A percentile compares a stretch with the other conserved stretches of the same genome.
phyloP scores from a whole-genome alignment of 1,284 basidiomycete genomes.

The Rhodotorula glutinis region DNA sequence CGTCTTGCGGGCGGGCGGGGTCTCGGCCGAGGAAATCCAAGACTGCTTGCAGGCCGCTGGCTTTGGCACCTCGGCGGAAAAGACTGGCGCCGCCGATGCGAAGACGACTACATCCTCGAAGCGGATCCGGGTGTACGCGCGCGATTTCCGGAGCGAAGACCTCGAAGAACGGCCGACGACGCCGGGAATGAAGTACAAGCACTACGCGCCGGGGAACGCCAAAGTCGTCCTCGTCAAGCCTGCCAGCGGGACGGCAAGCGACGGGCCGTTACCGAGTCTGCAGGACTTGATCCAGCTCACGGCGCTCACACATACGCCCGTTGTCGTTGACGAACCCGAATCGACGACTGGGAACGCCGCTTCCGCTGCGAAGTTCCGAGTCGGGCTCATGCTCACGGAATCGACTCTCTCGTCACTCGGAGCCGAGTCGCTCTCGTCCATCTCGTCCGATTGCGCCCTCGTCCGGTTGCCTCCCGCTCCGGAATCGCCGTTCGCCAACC shows the following conservation, averaged over 20 bases:
- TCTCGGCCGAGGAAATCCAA: conserved; percentile 84
- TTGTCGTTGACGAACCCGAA: not conserved
- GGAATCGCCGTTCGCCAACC: conserved; percentile 42
- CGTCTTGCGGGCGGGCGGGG: conserved; percentile 84
- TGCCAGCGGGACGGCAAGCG: not conserved
- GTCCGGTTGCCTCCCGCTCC: conserved; percentile 17
- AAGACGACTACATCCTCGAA: conserved; percentile 15
- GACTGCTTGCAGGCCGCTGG: conserved; percentile 54
- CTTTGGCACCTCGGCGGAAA: conserved; percentile 23
- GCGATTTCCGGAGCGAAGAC: conserved; percentile 65
- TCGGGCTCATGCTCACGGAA: conserved; percentile 41
- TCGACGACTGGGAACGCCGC: not conserved
- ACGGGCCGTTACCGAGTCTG: conserved; percentile 11
- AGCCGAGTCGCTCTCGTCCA: conserved; percentile 2
- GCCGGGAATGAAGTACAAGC: conserved; percentile 99
- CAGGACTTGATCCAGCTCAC: conserved; percentile 23
- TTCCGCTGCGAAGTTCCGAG: not conserved
- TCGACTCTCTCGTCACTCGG: conserved; percentile 17
- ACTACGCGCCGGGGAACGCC: conserved; percentile 87
- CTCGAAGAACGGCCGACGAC: conserved; percentile 71
- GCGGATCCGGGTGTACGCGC: conserved; percentile 62
- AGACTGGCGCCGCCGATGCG: conserved; percentile 36
- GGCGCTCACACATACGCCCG: conserved; percentile 14
- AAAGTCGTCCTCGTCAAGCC: conserved; percentile 65
- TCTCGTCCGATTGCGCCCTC: not conserved